Conservation (phyloP, 352 stramenopile genomes). For the Aphanomyces astaci region DNA sequence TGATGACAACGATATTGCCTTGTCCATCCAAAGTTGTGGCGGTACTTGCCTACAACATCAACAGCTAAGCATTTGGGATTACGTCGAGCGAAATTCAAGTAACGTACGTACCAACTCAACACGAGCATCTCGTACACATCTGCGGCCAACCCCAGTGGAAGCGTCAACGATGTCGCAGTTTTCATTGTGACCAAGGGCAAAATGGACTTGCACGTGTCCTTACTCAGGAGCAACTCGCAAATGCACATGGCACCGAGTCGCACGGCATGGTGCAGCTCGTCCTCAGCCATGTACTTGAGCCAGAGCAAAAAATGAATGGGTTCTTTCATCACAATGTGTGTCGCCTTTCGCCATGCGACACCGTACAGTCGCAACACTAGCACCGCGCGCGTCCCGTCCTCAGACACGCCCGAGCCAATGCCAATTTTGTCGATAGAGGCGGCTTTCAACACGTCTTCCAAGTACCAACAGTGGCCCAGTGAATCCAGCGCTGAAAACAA, state of each 20-base stretch:
- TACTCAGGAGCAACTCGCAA: not conserved
- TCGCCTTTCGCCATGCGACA: not conserved
- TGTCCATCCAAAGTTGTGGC: too few relatives aligned
- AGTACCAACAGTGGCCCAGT: not conserved
- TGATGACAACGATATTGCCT: too few relatives aligned
- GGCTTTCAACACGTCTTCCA: not conserved
- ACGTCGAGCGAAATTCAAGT: not conserved
- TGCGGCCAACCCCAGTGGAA: not conserved
- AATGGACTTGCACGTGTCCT: not conserved
- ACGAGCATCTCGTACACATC: not conserved
- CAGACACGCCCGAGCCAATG: conserved; percentile 3
- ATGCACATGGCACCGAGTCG: not conserved
- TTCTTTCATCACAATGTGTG: not conserved
- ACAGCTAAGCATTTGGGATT: not conserved
- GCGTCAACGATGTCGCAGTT: not conserved
- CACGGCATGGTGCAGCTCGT: not conserved
- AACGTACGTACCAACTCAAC: not conserved
- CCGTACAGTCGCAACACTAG: conserved; percentile 6
- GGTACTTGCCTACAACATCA: not conserved
- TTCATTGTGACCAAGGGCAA: not conserved
- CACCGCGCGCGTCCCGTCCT: not conserved
- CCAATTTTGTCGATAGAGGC: not conserved
- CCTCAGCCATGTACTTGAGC: not conserved
- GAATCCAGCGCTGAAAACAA: not conserved
- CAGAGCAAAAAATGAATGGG: conserved; percentile 4